Evolutionary conservation across 257 asterid species (phyloP).

Genomic region (Lavandula angustifolia): DNA sequence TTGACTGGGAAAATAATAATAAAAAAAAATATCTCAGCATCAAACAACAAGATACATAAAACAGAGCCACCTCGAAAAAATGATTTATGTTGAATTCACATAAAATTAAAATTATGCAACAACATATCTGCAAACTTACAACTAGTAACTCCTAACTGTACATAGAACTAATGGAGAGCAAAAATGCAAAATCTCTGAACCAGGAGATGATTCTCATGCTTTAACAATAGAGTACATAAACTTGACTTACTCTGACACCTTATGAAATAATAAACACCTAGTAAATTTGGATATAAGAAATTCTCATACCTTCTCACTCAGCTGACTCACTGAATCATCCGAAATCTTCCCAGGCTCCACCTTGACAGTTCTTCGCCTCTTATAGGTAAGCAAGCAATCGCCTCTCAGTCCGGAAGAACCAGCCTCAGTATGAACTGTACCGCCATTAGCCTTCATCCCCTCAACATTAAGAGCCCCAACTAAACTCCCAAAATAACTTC

Average conservation of each 20-base stretch:
- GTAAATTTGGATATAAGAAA: slow-evolving; percentile 8
- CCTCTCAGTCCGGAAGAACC: slow-evolving; percentile 39
- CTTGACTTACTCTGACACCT: not conserved
- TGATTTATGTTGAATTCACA: slow-evolving; percentile 4
- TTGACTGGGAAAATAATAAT: slow-evolving; percentile 43
- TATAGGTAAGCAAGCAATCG: slow-evolving; percentile 55
- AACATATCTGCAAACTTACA: slow-evolving; percentile 6
- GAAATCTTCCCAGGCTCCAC: slow-evolving; percentile 33
- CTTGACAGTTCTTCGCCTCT: slow-evolving; percentile 61
- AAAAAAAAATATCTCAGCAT: slow-evolving; percentile 25
- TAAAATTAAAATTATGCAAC: slow-evolving; percentile 3
- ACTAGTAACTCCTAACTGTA: slow-evolving; percentile 8
- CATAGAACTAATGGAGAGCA: not conserved
- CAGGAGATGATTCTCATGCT: not conserved
- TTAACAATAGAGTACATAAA: slow-evolving; percentile 5
- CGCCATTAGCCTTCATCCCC: slow-evolving; percentile 41
- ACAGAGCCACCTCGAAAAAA: not conserved
- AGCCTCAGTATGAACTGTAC: slow-evolving; percentile 31
- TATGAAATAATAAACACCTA: too few relatives aligned
- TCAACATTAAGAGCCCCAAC: slow-evolving; percentile 32
- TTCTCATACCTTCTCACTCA: slow-evolving; percentile 46
- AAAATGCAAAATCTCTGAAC: not conserved
- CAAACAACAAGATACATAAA: slow-evolving; percentile 14
- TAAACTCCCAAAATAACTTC: slow-evolving; percentile 26
- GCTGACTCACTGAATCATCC: slow-evolving; percentile 40